Percentiles rank a stretch among this genome's conserved stretches.
phyloP scores from a whole-genome alignment of 1,139 yeast genomes.

The Tardiomyces blankii region DNA sequence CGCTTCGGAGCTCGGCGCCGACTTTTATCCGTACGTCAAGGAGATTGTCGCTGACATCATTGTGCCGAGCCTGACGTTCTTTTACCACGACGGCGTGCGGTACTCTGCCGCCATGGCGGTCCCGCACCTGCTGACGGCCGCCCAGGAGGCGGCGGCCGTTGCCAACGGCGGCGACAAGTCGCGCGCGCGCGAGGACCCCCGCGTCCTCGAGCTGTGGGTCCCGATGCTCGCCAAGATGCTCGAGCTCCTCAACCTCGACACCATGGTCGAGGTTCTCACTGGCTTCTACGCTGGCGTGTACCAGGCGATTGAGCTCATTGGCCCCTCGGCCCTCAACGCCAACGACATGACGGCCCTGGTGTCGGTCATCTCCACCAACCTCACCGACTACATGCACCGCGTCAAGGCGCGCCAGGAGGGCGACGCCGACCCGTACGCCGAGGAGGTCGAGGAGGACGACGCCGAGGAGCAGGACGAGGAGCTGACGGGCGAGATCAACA shows the following conservation, averaged over 20 bases:
- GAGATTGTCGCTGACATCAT: slow-evolving; percentile 73
- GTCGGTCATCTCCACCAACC: slow-evolving; percentile 47
- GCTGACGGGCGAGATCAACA: slow-evolving; percentile 72
- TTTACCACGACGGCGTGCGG: slow-evolving; percentile 89
- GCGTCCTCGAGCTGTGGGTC: slow-evolving; percentile 60
- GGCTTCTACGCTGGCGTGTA: slow-evolving; percentile 67
- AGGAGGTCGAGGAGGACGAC: slow-evolving; percentile 59
- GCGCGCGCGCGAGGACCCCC: slow-evolving; percentile 34
- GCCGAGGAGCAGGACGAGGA: slow-evolving; percentile 88
- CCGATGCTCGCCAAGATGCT: slow-evolving; percentile 59
- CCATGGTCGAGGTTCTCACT: slow-evolving; percentile 72
- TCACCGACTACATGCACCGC: slow-evolving; percentile 61
- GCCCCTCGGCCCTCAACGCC: slow-evolving; percentile 43
- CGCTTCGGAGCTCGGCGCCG: slow-evolving; percentile 73
- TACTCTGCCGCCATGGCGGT: slow-evolving; percentile 79
- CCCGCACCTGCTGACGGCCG: slow-evolving; percentile 62
- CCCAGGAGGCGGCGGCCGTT: slow-evolving; percentile 23
- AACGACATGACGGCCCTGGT: slow-evolving; percentile 51
- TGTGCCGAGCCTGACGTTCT: slow-evolving; percentile 81
- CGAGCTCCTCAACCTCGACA: slow-evolving; percentile 61
- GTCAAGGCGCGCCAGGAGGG: slow-evolving; percentile 51
- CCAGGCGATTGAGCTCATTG: slow-evolving; percentile 57
- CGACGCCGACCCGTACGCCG: slow-evolving; percentile 52
- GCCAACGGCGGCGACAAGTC: slow-evolving; percentile 22
- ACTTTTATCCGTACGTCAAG: slow-evolving; percentile 72